phyloP scores from a whole-genome alignment of 768 basidiomycete genomes.

The Tulasnella sp. region DNA sequence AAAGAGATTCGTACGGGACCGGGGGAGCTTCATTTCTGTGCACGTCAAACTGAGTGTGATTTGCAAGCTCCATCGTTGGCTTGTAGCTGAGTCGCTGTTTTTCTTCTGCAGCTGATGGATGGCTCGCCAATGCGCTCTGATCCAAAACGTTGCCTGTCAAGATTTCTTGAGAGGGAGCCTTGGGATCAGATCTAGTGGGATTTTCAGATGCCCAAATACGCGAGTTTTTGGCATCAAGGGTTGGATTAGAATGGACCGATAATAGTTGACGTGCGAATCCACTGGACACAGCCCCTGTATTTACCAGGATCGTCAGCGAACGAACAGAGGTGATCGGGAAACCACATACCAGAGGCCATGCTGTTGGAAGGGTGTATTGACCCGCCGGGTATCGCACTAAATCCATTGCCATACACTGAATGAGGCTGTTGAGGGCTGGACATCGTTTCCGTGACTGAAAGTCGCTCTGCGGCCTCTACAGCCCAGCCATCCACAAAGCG shows the following conservation, averaged over 20 bases:
- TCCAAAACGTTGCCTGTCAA: constrained; percentile 32
- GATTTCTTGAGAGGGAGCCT: constrained; percentile 38
- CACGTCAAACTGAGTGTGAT: constrained; percentile 34
- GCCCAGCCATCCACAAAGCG: background rate
- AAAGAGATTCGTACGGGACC: constrained; percentile 61
- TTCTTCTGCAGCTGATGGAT: constrained; percentile 67
- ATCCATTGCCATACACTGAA: no score
- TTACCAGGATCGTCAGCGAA: background rate
- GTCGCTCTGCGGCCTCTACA: no score
- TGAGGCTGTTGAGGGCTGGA: no score
- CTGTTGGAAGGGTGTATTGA: no score
- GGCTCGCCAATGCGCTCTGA: constrained; percentile 36
- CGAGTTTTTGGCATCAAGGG: background rate
- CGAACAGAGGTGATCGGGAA: background rate
- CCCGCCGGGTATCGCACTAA: background rate
- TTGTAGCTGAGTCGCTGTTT: constrained; percentile 69
- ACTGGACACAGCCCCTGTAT: background rate
- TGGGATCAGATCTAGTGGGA: background rate
- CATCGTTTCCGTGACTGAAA: no score
- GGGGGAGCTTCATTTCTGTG: constrained; percentile 41
- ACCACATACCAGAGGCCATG: background rate
- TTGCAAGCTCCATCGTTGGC: constrained; percentile 61
- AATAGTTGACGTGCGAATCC: background rate
- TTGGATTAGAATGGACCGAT: background rate
- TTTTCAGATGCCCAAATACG: background rate